These are phyloP conservation scores for Monotropa hypopitys DNA, from an alignment of 179 eudicot genomes.

Conservation along the genomic window DNA sequence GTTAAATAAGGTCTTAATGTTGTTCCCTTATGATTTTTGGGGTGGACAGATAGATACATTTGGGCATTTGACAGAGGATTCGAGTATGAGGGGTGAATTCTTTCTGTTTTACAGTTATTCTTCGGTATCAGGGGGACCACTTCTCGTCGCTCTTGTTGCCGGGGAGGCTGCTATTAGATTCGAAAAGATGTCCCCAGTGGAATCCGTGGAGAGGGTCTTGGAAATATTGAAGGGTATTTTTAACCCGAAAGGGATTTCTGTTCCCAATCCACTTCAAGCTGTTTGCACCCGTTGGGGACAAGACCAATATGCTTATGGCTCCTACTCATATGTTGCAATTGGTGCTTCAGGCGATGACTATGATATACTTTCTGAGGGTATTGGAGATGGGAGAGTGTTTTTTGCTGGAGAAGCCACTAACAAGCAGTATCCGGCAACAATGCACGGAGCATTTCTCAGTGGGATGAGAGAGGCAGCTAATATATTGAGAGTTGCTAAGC, in stretches of 20 bases:
- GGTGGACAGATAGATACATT: conserved; percentile 92
- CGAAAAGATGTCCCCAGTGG: conserved; percentile 77
- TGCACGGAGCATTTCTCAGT: conserved; percentile 97
- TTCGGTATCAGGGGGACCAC: conserved; percentile 93
- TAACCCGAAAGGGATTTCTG: conserved; percentile 79
- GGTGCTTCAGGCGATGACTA: conserved; percentile 97
- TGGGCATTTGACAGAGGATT: conserved; percentile 75
- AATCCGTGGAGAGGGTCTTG: conserved; percentile 65
- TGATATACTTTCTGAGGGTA: conserved; percentile 77
- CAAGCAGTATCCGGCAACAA: conserved; percentile 90
- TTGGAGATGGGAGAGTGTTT: conserved; percentile 71
- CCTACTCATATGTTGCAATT: conserved; percentile 82
- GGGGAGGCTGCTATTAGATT: conserved; percentile 91
- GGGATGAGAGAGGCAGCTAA: conserved; percentile 99
- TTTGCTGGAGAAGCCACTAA: conserved; percentile 98
- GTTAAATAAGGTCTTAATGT: conserved; percentile 88
- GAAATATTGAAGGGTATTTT: conserved; percentile 70
- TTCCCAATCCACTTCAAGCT: conserved; percentile 76
- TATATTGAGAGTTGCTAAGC: conserved; percentile 55
- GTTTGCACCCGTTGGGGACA: conserved; percentile 98
- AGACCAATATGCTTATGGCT: conserved; percentile 70
- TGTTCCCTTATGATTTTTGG: conserved; percentile 94
- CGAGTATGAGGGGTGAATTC: conserved; percentile 81
- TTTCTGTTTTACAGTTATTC: conserved; percentile 87
- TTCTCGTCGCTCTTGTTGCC: conserved; percentile 88